These are phyloP conservation scores for Alternaria viburni DNA, from an alignment of 2,329 filamentous ascomycete species.

Conservation along the genomic window DNA sequence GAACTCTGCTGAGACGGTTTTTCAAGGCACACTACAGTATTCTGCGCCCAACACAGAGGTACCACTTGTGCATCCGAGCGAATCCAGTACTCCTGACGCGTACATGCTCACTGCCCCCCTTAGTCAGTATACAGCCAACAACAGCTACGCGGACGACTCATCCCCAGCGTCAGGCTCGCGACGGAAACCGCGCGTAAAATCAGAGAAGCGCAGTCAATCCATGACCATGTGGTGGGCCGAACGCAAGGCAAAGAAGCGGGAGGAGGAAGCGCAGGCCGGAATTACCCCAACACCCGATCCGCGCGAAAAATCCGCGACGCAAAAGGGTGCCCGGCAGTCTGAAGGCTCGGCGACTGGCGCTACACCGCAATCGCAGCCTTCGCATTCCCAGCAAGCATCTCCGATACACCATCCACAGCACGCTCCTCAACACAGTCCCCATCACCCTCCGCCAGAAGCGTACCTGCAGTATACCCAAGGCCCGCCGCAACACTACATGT, in stretches of 20 bases:
- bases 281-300: constrained; percentile 26
- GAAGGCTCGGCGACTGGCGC: constrained; percentile 22
- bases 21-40: constrained; percentile 44
- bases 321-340: constrained; percentile 29
- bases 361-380: constrained; percentile 23
- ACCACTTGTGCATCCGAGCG: constrained; percentile 23
- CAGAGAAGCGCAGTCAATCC: constrained; percentile 52
- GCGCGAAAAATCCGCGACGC: constrained; percentile 33
- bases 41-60: constrained; percentile 24
- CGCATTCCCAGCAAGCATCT: constrained; percentile 25
- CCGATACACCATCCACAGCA: constrained; percentile 20
- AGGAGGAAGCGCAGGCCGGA: constrained; percentile 40
- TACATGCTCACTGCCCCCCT: constrained; percentile 46
- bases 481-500: constrained; percentile 29
- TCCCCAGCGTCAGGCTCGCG: constrained; percentile 35
- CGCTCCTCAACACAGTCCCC: constrained; percentile 19
- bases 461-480: constrained; percentile 24
- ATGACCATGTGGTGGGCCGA: constrained; percentile 57
- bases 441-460: constrained; percentile 27
- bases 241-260: constrained; percentile 48
- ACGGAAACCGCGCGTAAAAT: constrained; percentile 49
- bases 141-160: constrained; percentile 35
- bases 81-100: constrained; percentile 38
- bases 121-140: constrained; percentile 40
- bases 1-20: constrained; percentile 42